These are phyloP conservation scores for Gossypium longicalyx DNA, from an alignment of 345 rosid species.

Conservation along the genomic window DNA sequence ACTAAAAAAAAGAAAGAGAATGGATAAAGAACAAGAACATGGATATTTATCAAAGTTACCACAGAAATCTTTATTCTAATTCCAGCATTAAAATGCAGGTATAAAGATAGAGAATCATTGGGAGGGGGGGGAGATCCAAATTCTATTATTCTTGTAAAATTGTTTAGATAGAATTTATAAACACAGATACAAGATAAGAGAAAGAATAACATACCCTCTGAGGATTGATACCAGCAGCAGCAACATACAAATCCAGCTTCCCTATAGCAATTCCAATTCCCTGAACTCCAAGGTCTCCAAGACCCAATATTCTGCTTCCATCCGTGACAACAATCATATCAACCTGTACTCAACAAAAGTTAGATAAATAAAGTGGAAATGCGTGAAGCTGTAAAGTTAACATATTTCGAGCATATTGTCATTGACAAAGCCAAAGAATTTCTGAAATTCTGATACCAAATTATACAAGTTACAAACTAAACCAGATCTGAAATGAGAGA, in stretches of 20 bases:
- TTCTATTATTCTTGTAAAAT: neutral
- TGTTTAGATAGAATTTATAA: neutral
- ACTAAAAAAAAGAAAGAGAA: neutral
- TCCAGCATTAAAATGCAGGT: neutral
- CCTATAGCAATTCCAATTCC: constrained; percentile 96
- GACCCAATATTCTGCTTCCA: constrained; percentile 98
- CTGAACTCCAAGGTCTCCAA: constrained; percentile 97
- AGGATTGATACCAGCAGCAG: constrained; percentile 99
- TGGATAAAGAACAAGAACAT: neutral
- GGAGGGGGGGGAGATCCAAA: too few relatives aligned
- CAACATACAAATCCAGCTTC: constrained; percentile 93
- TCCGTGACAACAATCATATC: constrained; percentile 99
- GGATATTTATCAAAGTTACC: constrained; percentile 1
- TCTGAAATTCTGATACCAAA: neutral
- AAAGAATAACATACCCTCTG: constrained; percentile 59
- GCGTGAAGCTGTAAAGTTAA: neutral
- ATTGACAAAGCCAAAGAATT: neutral
- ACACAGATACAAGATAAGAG: neutral
- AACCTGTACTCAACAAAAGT: constrained; percentile 45
- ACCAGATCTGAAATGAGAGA: neutral
- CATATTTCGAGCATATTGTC: neutral
- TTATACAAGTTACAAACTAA: neutral
- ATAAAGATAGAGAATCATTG: neutral
- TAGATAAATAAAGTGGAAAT: neutral
- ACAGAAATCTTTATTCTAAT: neutral